phyloP scores from a whole-genome alignment of 306 rosid genomes.

The Spatholobus suberectus region DNA sequence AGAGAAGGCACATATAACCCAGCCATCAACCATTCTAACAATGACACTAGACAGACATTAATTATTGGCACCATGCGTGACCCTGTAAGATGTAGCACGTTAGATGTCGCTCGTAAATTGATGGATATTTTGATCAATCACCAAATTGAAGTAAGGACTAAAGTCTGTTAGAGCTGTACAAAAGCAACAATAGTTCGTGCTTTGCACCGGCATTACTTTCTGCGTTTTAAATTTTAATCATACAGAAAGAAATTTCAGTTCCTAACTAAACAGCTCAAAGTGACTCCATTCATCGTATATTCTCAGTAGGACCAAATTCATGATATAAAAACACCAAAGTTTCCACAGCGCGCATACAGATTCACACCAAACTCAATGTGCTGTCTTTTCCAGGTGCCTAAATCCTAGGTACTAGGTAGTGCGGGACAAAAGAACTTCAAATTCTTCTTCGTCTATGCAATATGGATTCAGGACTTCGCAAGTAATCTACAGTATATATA shows the following conservation, averaged over 20 bases:
- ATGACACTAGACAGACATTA: no score
- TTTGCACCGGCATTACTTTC: no score
- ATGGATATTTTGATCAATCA: not conserved
- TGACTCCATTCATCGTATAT: not conserved
- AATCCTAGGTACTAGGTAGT: not conserved
- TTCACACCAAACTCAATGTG: not conserved
- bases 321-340: not conserved
- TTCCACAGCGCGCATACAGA: not conserved
- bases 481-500: no score
- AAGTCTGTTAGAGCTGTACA: no score
- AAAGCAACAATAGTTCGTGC: not conserved
- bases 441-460: not conserved
- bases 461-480: not conserved
- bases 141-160: no score
- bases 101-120: not conserved
- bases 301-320: not conserved
- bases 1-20: no score
- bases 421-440: not conserved
- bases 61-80: not conserved
- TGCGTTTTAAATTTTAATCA: not conserved
- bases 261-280: not conserved
- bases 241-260: not conserved
- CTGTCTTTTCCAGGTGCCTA: constrained; percentile 18
- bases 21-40: no score
- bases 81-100: not conserved